phyloP scores from a whole-genome alignment of 2,329 filamentous ascomycete genomes.

The Trichoderma guizhouense region DNA sequence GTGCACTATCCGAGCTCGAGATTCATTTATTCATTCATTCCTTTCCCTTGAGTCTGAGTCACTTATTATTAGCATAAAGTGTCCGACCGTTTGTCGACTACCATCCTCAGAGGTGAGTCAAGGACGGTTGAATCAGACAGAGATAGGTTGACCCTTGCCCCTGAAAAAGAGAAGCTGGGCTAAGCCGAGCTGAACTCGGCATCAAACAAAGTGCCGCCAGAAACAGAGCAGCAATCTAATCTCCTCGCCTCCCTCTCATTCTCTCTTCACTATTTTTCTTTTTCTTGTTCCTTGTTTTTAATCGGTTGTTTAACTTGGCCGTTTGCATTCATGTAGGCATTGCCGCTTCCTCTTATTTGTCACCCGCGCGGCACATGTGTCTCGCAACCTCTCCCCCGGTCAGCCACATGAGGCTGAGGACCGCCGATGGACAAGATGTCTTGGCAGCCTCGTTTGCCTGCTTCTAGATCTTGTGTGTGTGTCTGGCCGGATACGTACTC shows the following conservation, averaged over 20 bases:
- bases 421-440: neutral
- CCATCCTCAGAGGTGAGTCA: neutral
- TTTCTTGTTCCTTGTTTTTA: too few relatives aligned
- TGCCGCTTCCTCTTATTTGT: neutral
- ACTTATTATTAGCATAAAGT: neutral
- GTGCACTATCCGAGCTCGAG: neutral
- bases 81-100: neutral
- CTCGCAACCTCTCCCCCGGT: neutral
- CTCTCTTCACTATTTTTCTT: neutral
- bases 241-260: neutral
- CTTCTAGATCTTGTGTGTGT: neutral
- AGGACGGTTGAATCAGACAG: neutral
- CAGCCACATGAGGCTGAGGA: conserved; percentile 9
- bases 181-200: neutral
- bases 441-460: conserved; percentile 1
- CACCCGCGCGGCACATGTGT: neutral
- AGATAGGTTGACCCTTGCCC: neutral
- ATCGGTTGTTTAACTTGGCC: neutral
- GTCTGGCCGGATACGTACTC: neutral
- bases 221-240: neutral
- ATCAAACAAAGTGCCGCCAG: neutral
- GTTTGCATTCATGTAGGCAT: neutral
- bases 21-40: neutral
- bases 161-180: neutral
- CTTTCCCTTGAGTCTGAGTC: neutral